A percentile compares a stretch with the other conserved stretches of the same genome.
Conservation (phyloP, 495 filamentous ascomycete genomes). For the Aspergillus panamensis region DNA sequence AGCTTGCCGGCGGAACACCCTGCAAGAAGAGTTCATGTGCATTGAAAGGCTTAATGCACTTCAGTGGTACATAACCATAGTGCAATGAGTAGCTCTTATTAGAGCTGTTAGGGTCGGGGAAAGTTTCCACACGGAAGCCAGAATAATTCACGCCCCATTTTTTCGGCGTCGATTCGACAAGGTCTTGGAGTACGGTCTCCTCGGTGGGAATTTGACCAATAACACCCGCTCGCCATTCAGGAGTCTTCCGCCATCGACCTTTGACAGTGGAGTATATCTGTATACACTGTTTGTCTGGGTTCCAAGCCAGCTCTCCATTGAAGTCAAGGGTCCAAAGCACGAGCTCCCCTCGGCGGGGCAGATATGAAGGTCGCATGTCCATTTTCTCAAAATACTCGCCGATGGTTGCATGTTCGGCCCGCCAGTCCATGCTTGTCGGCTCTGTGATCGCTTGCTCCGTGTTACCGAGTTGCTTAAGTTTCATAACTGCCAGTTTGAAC, state of each 20-base stretch:
- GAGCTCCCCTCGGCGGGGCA: constrained; percentile 55
- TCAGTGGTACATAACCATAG: constrained; percentile 52
- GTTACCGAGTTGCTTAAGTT: constrained; percentile 37
- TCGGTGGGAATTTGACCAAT: constrained; percentile 48
- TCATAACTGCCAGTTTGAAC: constrained; percentile 45
- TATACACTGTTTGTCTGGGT: constrained; percentile 26
- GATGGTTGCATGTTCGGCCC: constrained; percentile 40
- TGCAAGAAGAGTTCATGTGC: constrained; percentile 47
- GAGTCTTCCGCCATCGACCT: constrained; percentile 28
- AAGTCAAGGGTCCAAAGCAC: constrained; percentile 51
- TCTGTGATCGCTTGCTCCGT: constrained; percentile 48
- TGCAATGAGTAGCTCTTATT: constrained; percentile 51
- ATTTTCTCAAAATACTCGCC: constrained; percentile 34
- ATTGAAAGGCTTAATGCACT: constrained; percentile 53
- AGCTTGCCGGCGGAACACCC: constrained; percentile 32
- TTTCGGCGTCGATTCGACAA: constrained; percentile 37
- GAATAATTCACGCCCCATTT: constrained; percentile 44
- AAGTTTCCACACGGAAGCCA: constrained; percentile 57
- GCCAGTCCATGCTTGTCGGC: constrained; percentile 51
- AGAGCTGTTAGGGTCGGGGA: constrained; percentile 47
- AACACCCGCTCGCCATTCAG: constrained; percentile 56
- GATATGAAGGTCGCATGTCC: constrained; percentile 44
- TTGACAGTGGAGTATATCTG: constrained; percentile 33
- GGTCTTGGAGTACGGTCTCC: constrained; percentile 42
- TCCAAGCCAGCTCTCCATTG: constrained; percentile 36